Conservation (phyloP, 768 basidiomycete genomes). For the Tylopilus subfusipes region DNA sequence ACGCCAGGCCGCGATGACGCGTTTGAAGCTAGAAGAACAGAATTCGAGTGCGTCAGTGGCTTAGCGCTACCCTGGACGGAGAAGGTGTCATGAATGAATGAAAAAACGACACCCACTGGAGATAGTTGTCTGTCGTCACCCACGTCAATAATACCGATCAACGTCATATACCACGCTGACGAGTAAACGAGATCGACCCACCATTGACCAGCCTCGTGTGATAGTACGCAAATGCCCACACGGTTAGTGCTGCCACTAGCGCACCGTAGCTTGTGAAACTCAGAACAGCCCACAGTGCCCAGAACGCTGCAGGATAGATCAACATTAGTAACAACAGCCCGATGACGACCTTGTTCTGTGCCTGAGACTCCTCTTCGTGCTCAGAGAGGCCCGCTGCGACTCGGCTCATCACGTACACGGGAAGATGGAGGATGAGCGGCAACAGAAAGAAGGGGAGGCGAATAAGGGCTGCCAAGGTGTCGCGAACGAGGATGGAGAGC, state of each 20-base stretch:
- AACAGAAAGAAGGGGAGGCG: constrained; percentile 87
- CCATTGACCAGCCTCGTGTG: constrained; percentile 86
- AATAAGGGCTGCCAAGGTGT: constrained; percentile 65
- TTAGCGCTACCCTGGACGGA: constrained; percentile 11
- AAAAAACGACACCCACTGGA: constrained; percentile 52
- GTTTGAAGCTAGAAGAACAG: constrained; percentile 60
- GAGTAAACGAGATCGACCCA: constrained; percentile 38
- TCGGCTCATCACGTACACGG: constrained; percentile 80
- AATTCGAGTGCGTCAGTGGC: constrained; percentile 19
- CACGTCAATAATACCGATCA: constrained; percentile 7
- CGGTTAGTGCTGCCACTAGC: constrained; percentile 59
- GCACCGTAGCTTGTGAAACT: constrained; percentile 74
- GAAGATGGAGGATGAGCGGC: constrained; percentile 78
- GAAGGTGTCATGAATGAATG: neutral
- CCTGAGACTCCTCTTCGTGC: constrained; percentile 91
- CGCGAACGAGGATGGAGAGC: constrained; percentile 71
- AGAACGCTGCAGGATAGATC: constrained; percentile 82
- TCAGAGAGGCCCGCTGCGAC: constrained; percentile 70
- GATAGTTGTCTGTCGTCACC: constrained; percentile 58
- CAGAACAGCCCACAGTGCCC: constrained; percentile 81
- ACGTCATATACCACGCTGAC: constrained; percentile 22
- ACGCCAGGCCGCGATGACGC: constrained; percentile 90
- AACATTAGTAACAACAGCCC: constrained; percentile 70
- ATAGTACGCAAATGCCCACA: constrained; percentile 80
- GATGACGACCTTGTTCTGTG: constrained; percentile 94